Conservation (phyloP, 805 yeast genomes). For the Candida fluviatilis region DNA sequence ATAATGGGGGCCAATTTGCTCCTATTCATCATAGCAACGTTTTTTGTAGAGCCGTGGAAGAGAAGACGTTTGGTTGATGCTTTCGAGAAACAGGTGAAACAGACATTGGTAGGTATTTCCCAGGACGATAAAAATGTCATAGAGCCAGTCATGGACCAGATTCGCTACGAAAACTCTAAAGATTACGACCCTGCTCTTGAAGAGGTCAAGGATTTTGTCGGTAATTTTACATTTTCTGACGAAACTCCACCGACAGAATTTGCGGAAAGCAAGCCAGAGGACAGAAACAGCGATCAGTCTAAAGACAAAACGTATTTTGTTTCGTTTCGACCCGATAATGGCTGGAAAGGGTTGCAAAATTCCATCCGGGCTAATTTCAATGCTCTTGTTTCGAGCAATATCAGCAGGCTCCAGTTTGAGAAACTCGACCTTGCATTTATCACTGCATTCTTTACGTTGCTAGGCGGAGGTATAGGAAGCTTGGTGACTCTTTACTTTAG, state of each 20-base stretch:
- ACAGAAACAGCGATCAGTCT: too few species aligned
- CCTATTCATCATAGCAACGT: constrained; percentile 75
- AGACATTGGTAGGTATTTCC: constrained; percentile 18
- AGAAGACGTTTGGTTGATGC: constrained; percentile 73
- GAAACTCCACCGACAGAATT: not conserved
- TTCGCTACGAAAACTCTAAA: constrained; percentile 3
- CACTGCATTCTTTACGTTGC: constrained; percentile 9
- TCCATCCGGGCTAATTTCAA: constrained; percentile 12
- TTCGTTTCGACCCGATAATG: not conserved
- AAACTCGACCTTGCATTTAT: constrained; percentile 20
- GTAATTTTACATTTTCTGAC: not conserved
- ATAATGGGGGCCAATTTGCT: constrained; percentile 83
- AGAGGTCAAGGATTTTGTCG: constrained; percentile 2
- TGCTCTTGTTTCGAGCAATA: constrained; percentile 11
- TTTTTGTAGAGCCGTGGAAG: constrained; percentile 93
- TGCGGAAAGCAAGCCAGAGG: too few species aligned
- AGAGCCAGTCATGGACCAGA: constrained; percentile 17
- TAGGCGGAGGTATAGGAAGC: constrained; percentile 19
- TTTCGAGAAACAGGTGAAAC: constrained; percentile 76
- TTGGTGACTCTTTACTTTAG: constrained; percentile 14
- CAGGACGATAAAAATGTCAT: constrained; percentile 8
- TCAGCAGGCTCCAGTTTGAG: constrained; percentile 14
- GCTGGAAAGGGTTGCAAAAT: constrained; percentile 16
- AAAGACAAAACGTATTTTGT: not conserved
- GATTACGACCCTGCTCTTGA: not conserved